These are phyloP conservation scores for Thyridium curvatum DNA, from an alignment of 2,329 filamentous ascomycete genomes.

Conservation along the genomic window DNA sequence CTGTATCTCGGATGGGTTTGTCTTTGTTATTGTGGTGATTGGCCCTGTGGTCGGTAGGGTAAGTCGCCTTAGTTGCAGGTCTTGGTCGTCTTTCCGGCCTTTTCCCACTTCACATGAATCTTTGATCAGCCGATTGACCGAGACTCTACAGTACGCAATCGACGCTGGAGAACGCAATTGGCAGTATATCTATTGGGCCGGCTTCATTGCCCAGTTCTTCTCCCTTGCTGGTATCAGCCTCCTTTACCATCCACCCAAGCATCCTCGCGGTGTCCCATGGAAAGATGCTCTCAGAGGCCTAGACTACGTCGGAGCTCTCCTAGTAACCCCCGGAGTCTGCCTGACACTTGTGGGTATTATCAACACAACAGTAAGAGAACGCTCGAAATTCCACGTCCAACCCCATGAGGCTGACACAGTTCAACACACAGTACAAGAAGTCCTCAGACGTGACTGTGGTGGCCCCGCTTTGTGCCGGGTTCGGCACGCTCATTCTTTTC, in stretches of 20 bases:
- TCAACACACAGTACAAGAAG: too few species aligned
- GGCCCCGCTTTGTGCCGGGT: too few species aligned
- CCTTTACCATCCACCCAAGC: slow-evolving; percentile 4
- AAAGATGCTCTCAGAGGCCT: slow-evolving; percentile 6
- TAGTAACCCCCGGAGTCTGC: slow-evolving; percentile 8
- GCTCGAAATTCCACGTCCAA: too few species aligned
- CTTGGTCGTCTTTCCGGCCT: too few species aligned
- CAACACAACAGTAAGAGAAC: slow-evolving; percentile 14
- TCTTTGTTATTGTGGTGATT: slow-evolving; percentile 7
- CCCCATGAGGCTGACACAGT: too few species aligned
- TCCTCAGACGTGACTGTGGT: too few species aligned
- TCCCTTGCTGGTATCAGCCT: neutral
- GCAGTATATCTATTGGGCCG: slow-evolving; percentile 8
- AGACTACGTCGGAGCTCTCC: slow-evolving; percentile 6
- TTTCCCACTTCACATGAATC: too few species aligned
- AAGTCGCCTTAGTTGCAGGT: too few species aligned
- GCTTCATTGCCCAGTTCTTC: slow-evolving; percentile 3
- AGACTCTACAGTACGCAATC: slow-evolving; percentile 3
- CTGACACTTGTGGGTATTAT: slow-evolving; percentile 5
- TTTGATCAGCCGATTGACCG: too few species aligned
- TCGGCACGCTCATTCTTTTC: slow-evolving; percentile 22
- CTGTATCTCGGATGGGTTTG: slow-evolving; percentile 5
- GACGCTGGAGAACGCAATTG: neutral
- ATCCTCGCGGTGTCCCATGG: slow-evolving; percentile 7
- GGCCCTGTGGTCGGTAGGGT: slow-evolving; percentile 4